A percentile compares a stretch with the other conserved stretches of the same genome.
These are phyloP conservation scores for Boletus pseudopeckii DNA, from an alignment of 768 basidiomycete genomes.

Conservation along the genomic window DNA sequence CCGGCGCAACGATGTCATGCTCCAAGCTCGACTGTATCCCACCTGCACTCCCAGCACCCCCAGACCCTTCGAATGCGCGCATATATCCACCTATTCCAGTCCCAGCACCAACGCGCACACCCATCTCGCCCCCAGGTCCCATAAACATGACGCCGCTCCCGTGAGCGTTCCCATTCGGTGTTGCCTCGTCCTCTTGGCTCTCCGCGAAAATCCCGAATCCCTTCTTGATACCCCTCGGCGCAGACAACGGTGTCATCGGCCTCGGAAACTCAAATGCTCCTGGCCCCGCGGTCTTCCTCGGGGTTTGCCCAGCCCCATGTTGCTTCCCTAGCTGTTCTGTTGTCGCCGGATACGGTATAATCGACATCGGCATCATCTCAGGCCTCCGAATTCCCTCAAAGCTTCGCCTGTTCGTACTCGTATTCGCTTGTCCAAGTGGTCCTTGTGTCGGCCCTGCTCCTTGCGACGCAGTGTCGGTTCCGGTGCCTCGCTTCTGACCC, in stretches of 20 bases:
- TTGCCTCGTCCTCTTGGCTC: constrained; percentile 2
- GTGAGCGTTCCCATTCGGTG: neutral
- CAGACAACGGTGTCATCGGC: constrained; percentile 20
- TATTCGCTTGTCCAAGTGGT: constrained; percentile 2
- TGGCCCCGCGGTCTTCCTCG: constrained; percentile 10
- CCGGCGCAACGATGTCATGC: constrained; percentile 15
- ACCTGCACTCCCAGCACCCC: neutral
- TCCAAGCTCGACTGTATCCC: constrained; percentile 2
- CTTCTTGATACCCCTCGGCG: constrained; percentile 12
- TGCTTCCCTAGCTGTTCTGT: constrained; percentile 6
- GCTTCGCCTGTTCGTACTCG: constrained; percentile 12
- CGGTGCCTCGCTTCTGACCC: constrained; percentile 15
- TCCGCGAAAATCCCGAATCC: constrained; percentile 3
- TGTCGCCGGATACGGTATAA: constrained; percentile 19
- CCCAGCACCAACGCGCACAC: neutral
- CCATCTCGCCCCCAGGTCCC: constrained; percentile 4
- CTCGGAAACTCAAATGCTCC: constrained; percentile 12
- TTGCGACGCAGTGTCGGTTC: neutral
- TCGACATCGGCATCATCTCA: constrained; percentile 20
- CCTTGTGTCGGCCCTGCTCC: constrained; percentile 1
- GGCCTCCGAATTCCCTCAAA: constrained; percentile 26
- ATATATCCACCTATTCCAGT: constrained; percentile 23
- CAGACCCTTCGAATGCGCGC: constrained; percentile 14
- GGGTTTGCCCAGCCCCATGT: constrained; percentile 14
- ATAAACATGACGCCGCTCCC: neutral